Evolutionary conservation across 2,329 filamentous ascomycete species (phyloP), one percentile per base, ranked within the genome.

Genomic region (Aureobasidium namibiae): DNA sequence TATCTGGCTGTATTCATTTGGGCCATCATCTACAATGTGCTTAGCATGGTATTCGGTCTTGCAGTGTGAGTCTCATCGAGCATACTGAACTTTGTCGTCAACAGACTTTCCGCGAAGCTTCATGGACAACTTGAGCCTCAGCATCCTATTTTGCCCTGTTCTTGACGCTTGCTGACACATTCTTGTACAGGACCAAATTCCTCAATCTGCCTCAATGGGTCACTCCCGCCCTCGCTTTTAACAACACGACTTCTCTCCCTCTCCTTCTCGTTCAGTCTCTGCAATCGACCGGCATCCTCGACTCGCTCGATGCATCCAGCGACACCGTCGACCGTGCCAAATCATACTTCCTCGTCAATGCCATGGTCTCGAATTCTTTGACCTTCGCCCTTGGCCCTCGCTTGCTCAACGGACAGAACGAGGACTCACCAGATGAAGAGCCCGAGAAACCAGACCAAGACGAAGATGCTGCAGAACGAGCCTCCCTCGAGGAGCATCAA

Each of bases 341-440:
- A 66, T 82, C 81, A 14, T 88, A 86, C 68, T 86, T 88, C 65
- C 71, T 88, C 3, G 79, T 88, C 61, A 86, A 84, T 63, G 79
- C 84, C 3, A 86, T 85, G 58, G 75, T 87, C 10, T 80, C 78
- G 42, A 86, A 84, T 65, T 82, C 79, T 56, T 70, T 87, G 61
- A 87, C 84, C 0, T 88, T 87, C 67, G 82, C 82, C 0, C 72
- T 87, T 3, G 85, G 84, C 0, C 84, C 84, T 0, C 73, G 78
- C 13, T 72, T 87, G 39, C 76, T 87, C 48, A 79, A 81, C 63
- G 70, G 71, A 60, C 67, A 69, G 16, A 71, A 75, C 9, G 76
- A 78, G 56, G 73, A 77, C 50, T 65, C 68, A 4, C 70, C 74
- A 1, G 70, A 75, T 2, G 52, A 64, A 52, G 57, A 64, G 46